Evolutionary conservation across 2,329 filamentous ascomycete genomes (phyloP), one percentile per base, ranked within the genome.

Genomic region (Stemphylium beticola): DNA sequence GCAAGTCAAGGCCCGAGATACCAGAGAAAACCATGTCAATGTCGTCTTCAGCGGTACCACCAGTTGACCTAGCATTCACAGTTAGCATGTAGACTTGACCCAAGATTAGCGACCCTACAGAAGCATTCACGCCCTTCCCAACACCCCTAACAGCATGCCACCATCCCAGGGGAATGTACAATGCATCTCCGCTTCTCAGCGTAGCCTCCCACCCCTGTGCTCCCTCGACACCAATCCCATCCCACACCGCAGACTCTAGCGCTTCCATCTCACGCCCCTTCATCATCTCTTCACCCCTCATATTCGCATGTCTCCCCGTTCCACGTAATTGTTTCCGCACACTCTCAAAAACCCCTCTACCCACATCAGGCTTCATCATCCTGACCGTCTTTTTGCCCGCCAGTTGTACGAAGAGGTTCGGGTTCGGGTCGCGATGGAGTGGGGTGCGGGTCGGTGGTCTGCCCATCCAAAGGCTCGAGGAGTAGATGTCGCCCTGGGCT

Each of bases 211-310:
- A 59, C 5, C 73, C 71, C 7, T 55, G 56, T 12, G 53, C 48
- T 11, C 44, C 47, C 6, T 34, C 69, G 3, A 38, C 32, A n/a
- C 40, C 40, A n/a, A 65, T 62, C 2, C 57, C 46, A 11, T 74
- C 77, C 95, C 93, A 98, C 2, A 96, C 82, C 3, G 83, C 86
- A 1, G 82, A 76, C 60, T 93, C 85, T 12, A 97, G 74, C 2
- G 82, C 78, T 17, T 79, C 74, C 61, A 86, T 86, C 76, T 96
- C 91, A 2, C 78, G 75, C 0, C 92, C 92, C 46, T 87, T 81
- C 92, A 98, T 97, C 93, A 98, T 97, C 71, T 96, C 92, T 10
- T 87, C 82, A 0, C 90, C 90, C 52, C 92, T 83, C 62, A 97
- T 81, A 12, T 77, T 78, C 18, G 79, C 80, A 44, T 77, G 54